A percentile compares a stretch with the other conserved stretches of the same genome.
Conservation (phyloP, 2,329 filamentous ascomycete species). For the Colletotrichum kahawae region DNA sequence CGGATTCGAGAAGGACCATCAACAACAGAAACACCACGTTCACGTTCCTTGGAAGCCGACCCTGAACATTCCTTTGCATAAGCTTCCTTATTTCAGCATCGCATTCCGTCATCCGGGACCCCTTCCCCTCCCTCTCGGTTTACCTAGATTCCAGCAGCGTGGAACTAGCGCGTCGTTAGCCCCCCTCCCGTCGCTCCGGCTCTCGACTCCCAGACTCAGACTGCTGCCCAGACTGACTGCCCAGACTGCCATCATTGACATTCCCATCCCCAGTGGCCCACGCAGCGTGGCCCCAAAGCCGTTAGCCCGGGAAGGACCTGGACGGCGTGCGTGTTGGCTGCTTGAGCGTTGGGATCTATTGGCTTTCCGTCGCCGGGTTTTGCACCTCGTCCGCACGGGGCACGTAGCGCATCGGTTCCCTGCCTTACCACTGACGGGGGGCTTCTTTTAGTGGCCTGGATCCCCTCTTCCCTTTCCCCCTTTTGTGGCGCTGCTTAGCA, state of each 20-base stretch:
- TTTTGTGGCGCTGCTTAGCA: background rate
- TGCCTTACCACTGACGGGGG: background rate
- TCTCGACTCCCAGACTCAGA: background rate
- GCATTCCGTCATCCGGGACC: background rate
- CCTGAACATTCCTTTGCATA: background rate
- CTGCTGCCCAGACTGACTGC: background rate
- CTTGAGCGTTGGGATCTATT: background rate
- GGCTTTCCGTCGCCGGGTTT: background rate
- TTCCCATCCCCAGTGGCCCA: background rate
- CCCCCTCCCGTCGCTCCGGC: background rate
- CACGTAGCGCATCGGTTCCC: background rate
- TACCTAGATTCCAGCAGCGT: conserved; percentile 7
- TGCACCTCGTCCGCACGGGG: background rate
- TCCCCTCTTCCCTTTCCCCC: background rate
- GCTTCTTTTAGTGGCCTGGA: background rate
- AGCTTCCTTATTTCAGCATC: background rate
- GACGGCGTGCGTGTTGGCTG: background rate
- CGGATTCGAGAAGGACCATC: background rate
- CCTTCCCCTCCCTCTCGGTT: background rate
- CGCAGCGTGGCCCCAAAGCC: background rate
- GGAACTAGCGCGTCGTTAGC: conserved; percentile 7
- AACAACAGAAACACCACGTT: background rate
- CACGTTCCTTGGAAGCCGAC: background rate
- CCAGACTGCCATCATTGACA: background rate
- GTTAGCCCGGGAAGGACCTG: conserved; percentile 6